These are phyloP conservation scores for Amanita jacksonii DNA, from an alignment of 768 basidiomycete genomes.

Conservation along the genomic window DNA sequence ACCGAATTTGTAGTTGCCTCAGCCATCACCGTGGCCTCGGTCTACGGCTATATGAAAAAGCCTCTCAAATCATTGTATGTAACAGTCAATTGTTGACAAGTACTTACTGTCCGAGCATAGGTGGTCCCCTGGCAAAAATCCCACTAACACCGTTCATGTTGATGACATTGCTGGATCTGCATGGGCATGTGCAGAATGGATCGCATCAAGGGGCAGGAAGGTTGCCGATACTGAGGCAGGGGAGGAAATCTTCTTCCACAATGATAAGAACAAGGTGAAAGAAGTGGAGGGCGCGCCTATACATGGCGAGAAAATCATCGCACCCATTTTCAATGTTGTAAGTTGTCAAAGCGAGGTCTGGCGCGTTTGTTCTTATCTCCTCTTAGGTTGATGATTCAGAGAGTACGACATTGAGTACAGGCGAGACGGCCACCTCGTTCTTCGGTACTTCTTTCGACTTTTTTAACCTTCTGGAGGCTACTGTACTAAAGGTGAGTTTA, in stretches of 20 bases:
- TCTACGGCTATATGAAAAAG: constrained; percentile 75
- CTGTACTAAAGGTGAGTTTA: constrained; percentile 51
- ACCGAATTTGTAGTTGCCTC: constrained; percentile 42
- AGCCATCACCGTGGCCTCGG: constrained; percentile 63
- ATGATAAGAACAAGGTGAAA: constrained; percentile 59
- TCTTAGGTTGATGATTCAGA: constrained; percentile 69
- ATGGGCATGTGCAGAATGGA: constrained; percentile 76
- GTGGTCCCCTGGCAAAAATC: constrained; percentile 73
- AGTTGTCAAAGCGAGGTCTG: constrained; percentile 8
- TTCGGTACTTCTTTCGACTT: constrained; percentile 80
- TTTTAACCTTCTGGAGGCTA: constrained; percentile 59
- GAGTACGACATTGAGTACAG: constrained; percentile 57
- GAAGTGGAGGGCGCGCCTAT: constrained; percentile 55
- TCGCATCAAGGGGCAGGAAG: constrained; percentile 48
- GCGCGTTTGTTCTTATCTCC: no score
- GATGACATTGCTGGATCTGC: constrained; percentile 72
- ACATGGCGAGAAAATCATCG: constrained; percentile 47
- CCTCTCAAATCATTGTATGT: constrained; percentile 79
- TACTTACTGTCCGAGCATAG: constrained; percentile 24
- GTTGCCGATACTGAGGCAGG: constrained; percentile 60
- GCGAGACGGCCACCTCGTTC: constrained; percentile 54
- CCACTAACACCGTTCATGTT: constrained; percentile 66
- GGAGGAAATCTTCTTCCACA: constrained; percentile 55
- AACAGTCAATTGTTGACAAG: background rate
- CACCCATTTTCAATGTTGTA: constrained; percentile 80